These are phyloP conservation scores for Silene vulgaris DNA, from an alignment of 179 eudicot species.

Conservation along the genomic window DNA sequence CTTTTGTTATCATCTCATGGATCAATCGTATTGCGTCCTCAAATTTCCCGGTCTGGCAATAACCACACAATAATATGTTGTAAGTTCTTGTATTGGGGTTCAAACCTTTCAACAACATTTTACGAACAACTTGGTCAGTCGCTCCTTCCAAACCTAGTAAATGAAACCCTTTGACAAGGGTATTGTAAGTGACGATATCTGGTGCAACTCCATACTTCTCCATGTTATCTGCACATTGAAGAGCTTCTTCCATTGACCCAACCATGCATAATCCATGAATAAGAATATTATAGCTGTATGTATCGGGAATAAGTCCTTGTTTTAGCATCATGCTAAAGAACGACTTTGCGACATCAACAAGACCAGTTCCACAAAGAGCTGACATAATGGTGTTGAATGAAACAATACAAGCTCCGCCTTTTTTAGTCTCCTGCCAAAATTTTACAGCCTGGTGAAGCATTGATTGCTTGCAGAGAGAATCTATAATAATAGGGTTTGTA, in stretches of 20 bases:
- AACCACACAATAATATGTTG: slow-evolving; percentile 56
- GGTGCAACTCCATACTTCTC: slow-evolving; percentile 66
- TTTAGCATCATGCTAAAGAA: slow-evolving; percentile 73
- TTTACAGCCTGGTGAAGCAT: slow-evolving; percentile 56
- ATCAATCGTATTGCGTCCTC: slow-evolving; percentile 48
- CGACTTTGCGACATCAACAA: slow-evolving; percentile 58
- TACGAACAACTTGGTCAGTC: slow-evolving; percentile 34
- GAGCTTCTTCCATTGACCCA: slow-evolving; percentile 78
- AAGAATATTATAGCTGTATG: slow-evolving; percentile 69
- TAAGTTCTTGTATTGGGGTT: slow-evolving; percentile 46
- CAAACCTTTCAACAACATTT: slow-evolving; percentile 46
- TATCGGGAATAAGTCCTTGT: slow-evolving; percentile 65
- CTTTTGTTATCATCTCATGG: slow-evolving; percentile 60
- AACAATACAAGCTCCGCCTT: slow-evolving; percentile 33
- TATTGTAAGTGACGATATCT: slow-evolving; percentile 69
- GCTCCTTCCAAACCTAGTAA: slow-evolving; percentile 51
- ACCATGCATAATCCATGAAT: slow-evolving; percentile 64
- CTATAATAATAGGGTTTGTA: slow-evolving; percentile 61
- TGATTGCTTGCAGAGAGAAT: slow-evolving; percentile 71
- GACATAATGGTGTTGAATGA: slow-evolving; percentile 67
- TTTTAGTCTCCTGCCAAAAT: slow-evolving; percentile 38
- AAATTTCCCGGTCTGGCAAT: slow-evolving; percentile 49
- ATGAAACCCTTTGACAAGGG: slow-evolving; percentile 65
- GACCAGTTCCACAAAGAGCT: slow-evolving; percentile 59
- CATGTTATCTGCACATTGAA: slow-evolving; percentile 56